phyloP scores from a whole-genome alignment of 208 protist genomes.

The Leishmania braziliensis region DNA sequence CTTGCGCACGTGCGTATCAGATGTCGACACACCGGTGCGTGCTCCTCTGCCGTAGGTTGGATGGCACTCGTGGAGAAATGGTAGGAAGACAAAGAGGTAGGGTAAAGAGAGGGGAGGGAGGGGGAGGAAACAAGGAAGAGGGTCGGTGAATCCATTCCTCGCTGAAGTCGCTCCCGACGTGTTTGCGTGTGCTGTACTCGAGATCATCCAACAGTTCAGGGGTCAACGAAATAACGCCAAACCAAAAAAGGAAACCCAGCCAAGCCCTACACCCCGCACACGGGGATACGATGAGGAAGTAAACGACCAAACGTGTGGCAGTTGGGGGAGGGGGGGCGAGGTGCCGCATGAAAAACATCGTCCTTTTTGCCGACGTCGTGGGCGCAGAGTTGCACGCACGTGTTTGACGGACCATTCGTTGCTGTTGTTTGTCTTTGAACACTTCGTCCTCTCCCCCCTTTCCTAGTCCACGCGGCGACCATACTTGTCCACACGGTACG shows the following conservation, averaged over 20 bases:
- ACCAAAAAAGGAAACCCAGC: not conserved
- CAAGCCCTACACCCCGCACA: not conserved
- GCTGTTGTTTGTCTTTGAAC: not conserved
- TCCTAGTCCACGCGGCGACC: slow-evolving; percentile 75
- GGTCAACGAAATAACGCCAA: not conserved
- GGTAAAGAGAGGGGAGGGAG: not conserved
- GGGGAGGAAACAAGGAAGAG: not conserved
- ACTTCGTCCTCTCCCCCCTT: not conserved
- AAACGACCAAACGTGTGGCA: not conserved
- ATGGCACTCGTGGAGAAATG: not conserved
- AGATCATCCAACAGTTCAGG: not conserved
- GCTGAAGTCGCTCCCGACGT: too few species aligned
- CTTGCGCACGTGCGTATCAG: not conserved
- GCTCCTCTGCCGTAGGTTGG: not conserved
- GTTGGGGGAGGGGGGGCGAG: not conserved
- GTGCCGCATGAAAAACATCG: not conserved
- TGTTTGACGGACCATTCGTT: not conserved
- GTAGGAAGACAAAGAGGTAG: not conserved
- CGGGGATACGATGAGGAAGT: not conserved
- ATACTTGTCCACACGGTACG: slow-evolving; percentile 89
- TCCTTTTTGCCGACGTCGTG: not conserved
- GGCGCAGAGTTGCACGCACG: not conserved
- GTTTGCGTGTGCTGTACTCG: not conserved
- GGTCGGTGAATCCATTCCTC: not conserved
- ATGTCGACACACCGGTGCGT: not conserved